A percentile compares a stretch with the other conserved stretches of the same genome.
phyloP scores from a whole-genome alignment of 345 rosid species.

The Kandelia obovata region DNA sequence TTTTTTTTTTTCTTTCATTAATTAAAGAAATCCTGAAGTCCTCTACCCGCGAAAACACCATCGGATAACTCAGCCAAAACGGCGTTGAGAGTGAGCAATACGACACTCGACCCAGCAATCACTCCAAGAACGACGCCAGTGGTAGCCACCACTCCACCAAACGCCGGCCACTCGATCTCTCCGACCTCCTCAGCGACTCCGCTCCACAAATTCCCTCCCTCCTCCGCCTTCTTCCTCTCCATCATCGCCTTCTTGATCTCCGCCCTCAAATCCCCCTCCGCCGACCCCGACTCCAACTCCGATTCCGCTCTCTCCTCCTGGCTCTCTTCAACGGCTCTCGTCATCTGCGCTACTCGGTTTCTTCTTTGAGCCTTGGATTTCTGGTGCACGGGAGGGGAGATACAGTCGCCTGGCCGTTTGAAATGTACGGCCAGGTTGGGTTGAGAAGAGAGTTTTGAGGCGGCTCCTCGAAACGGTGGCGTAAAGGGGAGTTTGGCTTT shows the following conservation, averaged over 20 bases:
- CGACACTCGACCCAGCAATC: conserved; percentile 87
- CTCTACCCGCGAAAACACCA: conserved; percentile 70
- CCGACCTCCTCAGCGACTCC: conserved; percentile 82
- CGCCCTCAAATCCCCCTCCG: conserved; percentile 36
- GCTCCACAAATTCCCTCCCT: conserved; percentile 43
- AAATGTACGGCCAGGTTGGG: background rate
- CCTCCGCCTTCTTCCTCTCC: conserved; percentile 52
- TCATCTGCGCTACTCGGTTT: background rate
- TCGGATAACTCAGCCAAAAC: conserved; percentile 87
- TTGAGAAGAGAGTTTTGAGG: background rate
- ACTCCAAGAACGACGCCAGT: conserved; percentile 91
- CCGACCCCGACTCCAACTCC: conserved; percentile 21
- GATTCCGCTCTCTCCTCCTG: conserved; percentile 45
- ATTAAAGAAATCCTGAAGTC: conserved; percentile 81
- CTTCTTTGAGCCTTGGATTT: background rate
- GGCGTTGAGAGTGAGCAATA: conserved; percentile 83
- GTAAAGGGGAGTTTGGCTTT: conserved; percentile 18
- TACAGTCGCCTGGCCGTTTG: background rate
- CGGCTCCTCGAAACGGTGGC: background rate
- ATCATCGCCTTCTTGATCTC: conserved; percentile 74
- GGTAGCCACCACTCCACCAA: conserved; percentile 75
- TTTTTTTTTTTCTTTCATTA: conserved; percentile 8
- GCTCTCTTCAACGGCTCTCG: conserved; percentile 55
- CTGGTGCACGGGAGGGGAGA: conserved; percentile 2
- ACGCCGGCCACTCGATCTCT: conserved; percentile 93